These are phyloP conservation scores for Penicillium sp. DNA, from an alignment of 2,329 filamentous ascomycete genomes.

Conservation along the genomic window DNA sequence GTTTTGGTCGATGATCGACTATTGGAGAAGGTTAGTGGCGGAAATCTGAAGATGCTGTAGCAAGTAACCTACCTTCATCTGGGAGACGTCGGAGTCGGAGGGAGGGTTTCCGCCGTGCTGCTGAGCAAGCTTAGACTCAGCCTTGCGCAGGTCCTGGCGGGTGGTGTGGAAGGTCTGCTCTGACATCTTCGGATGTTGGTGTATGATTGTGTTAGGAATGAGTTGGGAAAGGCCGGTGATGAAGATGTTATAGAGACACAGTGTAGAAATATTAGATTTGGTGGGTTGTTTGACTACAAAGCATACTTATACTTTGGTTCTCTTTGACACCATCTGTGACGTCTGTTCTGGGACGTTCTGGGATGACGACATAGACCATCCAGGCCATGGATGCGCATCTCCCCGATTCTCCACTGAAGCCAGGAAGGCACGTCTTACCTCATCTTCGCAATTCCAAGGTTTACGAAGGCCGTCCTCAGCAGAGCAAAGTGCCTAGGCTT, in stretches of 20 bases:
- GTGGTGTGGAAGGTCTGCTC: slow-evolving; percentile 50
- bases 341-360: slow-evolving; percentile 15
- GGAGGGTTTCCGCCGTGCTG: slow-evolving; percentile 44
- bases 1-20: slow-evolving; percentile 43
- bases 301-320: not conserved
- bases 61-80: slow-evolving; percentile 44
- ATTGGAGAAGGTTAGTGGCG: not conserved
- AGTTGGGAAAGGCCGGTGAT: not conserved
- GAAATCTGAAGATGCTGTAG: not conserved
- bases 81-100: slow-evolving; percentile 45
- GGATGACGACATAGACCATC: slow-evolving; percentile 21
- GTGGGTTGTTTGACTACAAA: not conserved
- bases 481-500: no score
- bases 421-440: no score
- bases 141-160: slow-evolving; percentile 50
- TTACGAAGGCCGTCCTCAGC: no score
- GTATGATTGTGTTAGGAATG: not conserved
- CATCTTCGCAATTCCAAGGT: no score
- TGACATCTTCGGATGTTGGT: slow-evolving; percentile 25
- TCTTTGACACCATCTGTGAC: slow-evolving; percentile 15
- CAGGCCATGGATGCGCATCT: slow-evolving; percentile 8
- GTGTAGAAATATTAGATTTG: not conserved
- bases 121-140: slow-evolving; percentile 43
- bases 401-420: slow-evolving; percentile 5
- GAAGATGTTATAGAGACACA: not conserved